Evolutionary conservation across 1,284 basidiomycete species (phyloP).

Genomic region (Puccinia brachypodii): DNA sequence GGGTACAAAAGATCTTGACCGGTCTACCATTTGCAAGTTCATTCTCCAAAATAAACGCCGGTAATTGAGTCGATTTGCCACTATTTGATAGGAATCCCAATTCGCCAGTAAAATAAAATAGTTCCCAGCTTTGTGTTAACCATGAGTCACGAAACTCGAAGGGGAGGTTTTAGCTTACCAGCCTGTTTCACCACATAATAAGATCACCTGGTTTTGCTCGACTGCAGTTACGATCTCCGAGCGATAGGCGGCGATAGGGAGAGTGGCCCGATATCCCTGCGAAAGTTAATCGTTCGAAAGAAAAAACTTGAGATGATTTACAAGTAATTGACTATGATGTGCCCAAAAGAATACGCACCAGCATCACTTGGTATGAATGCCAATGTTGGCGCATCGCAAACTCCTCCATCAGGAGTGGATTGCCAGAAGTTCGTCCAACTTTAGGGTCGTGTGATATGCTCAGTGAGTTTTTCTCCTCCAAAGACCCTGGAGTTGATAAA

Average conservation of each 20-base stretch:
- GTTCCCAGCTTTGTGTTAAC: background rate
- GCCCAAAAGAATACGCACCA: conserved; percentile 61
- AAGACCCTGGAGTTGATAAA: background rate
- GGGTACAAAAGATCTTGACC: conserved; percentile 94
- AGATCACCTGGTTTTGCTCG: conserved; percentile 78
- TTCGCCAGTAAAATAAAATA: background rate
- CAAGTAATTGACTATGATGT: background rate
- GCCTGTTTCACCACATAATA: conserved; percentile 95
- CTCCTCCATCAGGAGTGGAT: conserved; percentile 54
- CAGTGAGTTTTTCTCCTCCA: background rate
- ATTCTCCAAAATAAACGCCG: conserved; percentile 90
- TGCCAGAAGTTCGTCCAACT: background rate
- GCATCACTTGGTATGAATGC: conserved; percentile 78
- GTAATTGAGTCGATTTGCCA: conserved; percentile 97
- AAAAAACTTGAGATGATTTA: conserved; percentile 6
- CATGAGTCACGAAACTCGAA: background rate
- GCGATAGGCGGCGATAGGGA: conserved; percentile 87
- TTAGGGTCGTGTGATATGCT: background rate
- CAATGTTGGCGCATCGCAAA: conserved; percentile 67
- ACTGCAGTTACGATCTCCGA: conserved; percentile 72
- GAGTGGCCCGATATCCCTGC: conserved; percentile 68
- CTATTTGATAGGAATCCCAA: conserved; percentile 59
- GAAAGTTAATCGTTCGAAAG: conserved; percentile 50
- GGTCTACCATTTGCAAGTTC: conserved; percentile 75
- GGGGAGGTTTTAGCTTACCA: conserved; percentile 64